These are phyloP conservation scores for Penicillium rolfsii DNA, from an alignment of 2,329 filamentous ascomycete species.

Conservation along the genomic window DNA sequence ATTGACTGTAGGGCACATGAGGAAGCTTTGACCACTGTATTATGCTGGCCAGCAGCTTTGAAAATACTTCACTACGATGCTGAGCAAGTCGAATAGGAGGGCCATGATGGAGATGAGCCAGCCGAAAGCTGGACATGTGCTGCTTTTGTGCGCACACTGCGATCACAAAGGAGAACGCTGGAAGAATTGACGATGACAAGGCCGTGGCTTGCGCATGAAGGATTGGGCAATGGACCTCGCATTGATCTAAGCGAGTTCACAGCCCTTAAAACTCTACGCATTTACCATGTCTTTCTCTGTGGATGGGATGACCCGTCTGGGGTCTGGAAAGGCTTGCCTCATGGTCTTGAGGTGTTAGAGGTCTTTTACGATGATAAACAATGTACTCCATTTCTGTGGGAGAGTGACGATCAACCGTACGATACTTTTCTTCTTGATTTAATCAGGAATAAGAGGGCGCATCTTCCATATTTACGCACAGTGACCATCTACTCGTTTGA, in stretches of 20 bases:
- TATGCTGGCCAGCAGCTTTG: constrained; percentile 22
- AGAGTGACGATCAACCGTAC: background rate
- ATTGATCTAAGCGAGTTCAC: constrained; percentile 16
- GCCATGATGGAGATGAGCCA: constrained; percentile 8
- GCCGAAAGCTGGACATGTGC: constrained; percentile 13
- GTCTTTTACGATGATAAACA: constrained; percentile 15
- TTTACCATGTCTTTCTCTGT: constrained; percentile 17
- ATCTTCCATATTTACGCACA: constrained; percentile 7
- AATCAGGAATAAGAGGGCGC: constrained; percentile 12
- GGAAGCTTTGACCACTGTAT: constrained; percentile 16
- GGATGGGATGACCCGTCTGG: background rate
- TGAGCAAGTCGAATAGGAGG: constrained; percentile 17
- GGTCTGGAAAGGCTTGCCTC: constrained; percentile 13
- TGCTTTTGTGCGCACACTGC: constrained; percentile 18
- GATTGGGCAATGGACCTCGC: constrained; percentile 11
- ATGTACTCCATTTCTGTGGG: background rate
- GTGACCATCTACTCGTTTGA: constrained; percentile 11
- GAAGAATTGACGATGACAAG: constrained; percentile 14
- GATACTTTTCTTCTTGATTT: constrained; percentile 8
- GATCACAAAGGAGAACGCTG: constrained; percentile 12
- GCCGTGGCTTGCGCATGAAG: constrained; percentile 8
- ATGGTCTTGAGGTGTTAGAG: constrained; percentile 15
- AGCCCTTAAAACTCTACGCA: constrained; percentile 9
- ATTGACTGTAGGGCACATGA: constrained; percentile 21
- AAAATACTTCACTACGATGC: constrained; percentile 22